These are phyloP conservation scores for Chalciporus chontae DNA, from an alignment of 768 basidiomycete species.

Conservation along the genomic window DNA sequence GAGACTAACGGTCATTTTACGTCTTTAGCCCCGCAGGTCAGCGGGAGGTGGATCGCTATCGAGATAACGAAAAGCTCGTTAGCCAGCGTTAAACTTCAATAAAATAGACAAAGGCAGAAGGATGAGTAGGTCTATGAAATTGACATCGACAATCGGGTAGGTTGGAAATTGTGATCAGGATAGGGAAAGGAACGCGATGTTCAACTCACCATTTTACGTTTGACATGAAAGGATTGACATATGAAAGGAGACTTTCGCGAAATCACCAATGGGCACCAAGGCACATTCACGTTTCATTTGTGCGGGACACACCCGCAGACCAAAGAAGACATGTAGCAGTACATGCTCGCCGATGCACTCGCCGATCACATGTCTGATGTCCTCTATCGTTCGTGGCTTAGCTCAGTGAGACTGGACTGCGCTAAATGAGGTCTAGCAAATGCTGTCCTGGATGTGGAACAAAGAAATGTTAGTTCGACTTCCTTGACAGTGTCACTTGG, in stretches of 20 bases:
- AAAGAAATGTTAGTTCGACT: too few relatives aligned
- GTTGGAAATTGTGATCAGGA: constrained; percentile 5
- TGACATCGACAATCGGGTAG: constrained; percentile 7
- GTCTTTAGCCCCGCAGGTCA: constrained; percentile 10
- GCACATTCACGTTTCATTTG: constrained; percentile 15
- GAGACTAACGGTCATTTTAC: constrained; percentile 12
- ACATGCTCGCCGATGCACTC: not conserved
- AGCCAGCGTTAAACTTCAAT: not conserved
- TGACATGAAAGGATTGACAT: not conserved
- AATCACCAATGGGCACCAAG: not conserved
- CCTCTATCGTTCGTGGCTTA: not conserved
- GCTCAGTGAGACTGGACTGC: not conserved
- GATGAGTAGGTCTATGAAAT: not conserved
- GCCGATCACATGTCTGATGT: not conserved
- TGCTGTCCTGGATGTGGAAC: too few relatives aligned
- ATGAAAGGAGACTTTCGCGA: not conserved
- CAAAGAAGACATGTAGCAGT: not conserved
- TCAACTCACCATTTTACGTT: constrained; percentile 22
- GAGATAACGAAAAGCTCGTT: constrained; percentile 3
- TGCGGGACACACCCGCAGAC: not conserved
- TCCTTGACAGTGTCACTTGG: too few relatives aligned
- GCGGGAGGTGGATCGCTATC: not conserved
- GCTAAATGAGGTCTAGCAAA: too few relatives aligned
- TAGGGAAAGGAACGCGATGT: not conserved
- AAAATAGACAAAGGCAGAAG: not conserved